These are phyloP conservation scores for Durio zibethinus DNA, from an alignment of 345 rosid species.

Conservation along the genomic window DNA sequence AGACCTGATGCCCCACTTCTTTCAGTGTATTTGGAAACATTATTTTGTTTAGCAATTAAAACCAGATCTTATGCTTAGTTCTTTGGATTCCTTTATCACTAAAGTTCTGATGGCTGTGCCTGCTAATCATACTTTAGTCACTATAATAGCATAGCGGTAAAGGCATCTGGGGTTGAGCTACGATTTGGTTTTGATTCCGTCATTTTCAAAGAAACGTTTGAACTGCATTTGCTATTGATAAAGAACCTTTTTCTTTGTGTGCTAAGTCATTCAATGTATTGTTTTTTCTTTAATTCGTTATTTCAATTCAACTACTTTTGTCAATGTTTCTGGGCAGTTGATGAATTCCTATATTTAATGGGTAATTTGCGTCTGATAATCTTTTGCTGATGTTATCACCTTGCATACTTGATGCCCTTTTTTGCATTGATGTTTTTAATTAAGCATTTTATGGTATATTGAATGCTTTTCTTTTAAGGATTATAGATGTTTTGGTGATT, in stretches of 20 bases:
- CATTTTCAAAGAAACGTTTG: neutral
- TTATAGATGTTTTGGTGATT: neutral
- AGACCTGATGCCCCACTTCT: slow-evolving; percentile 42
- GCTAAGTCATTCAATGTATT: neutral
- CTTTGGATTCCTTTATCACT: neutral
- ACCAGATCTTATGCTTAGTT: neutral
- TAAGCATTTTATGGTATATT: neutral
- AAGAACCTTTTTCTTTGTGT: neutral
- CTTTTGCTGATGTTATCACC: slow-evolving; percentile 29
- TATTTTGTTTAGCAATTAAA: neutral
- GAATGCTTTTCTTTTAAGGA: neutral
- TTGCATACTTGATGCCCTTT: slow-evolving; percentile 32
- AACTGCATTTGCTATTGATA: neutral
- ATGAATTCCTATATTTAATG: slow-evolving; percentile 27
- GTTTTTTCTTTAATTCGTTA: neutral
- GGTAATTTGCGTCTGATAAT: slow-evolving; percentile 46
- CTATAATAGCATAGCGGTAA: neutral
- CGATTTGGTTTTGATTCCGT: neutral
- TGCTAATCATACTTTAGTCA: neutral
- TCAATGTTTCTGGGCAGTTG: slow-evolving; percentile 17
- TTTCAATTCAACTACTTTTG: neutral
- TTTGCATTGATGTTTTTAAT: neutral
- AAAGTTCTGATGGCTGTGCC: neutral
- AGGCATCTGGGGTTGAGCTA: neutral
- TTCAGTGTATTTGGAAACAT: neutral